A percentile compares a stretch with the other conserved stretches of the same genome.
These are phyloP conservation scores for Neophaeococcomyces mojaviensis DNA, from an alignment of 2,329 filamentous ascomycete genomes.

Conservation along the genomic window DNA sequence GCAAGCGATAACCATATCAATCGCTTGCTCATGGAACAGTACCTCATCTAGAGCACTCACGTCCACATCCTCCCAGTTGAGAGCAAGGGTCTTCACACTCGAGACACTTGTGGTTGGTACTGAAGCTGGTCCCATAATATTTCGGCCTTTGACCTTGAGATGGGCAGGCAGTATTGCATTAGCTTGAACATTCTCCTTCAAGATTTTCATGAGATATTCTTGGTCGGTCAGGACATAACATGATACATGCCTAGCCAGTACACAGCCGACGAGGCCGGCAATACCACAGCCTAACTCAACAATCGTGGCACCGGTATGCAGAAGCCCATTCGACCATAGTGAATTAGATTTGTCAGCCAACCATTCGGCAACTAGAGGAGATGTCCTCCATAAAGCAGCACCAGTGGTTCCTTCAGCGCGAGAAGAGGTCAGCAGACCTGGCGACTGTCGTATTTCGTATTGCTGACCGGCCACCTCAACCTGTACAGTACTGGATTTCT, in stretches of 20 bases:
- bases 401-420: conserved; percentile 67
- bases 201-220: conserved; percentile 67
- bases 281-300: conserved; percentile 87
- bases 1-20: conserved; percentile 73
- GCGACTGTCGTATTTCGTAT: conserved; percentile 74
- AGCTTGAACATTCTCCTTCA: conserved; percentile 65
- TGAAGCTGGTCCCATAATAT: background rate
- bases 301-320: conserved; percentile 51
- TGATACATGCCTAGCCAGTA: conserved; percentile 53
- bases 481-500: conserved; percentile 57
- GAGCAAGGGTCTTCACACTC: conserved; percentile 30
- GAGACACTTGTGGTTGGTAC: conserved; percentile 9
- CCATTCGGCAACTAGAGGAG: conserved; percentile 75
- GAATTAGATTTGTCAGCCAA: conserved; percentile 57
- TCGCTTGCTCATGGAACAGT: conserved; percentile 28
- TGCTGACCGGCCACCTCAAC: conserved; percentile 62
- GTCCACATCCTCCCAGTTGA: conserved; percentile 74
- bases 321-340: conserved; percentile 50
- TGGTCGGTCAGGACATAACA: conserved; percentile 79
- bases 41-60: conserved; percentile 29
- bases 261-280: conserved; percentile 67
- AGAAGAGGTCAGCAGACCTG: conserved; percentile 68
- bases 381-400: conserved; percentile 89
- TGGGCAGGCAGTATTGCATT: conserved; percentile 21
- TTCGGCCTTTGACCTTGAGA: conserved; percentile 1